Conservation (phyloP, 2,329 filamentous ascomycete genomes). For the Penicillium vulpinum region DNA sequence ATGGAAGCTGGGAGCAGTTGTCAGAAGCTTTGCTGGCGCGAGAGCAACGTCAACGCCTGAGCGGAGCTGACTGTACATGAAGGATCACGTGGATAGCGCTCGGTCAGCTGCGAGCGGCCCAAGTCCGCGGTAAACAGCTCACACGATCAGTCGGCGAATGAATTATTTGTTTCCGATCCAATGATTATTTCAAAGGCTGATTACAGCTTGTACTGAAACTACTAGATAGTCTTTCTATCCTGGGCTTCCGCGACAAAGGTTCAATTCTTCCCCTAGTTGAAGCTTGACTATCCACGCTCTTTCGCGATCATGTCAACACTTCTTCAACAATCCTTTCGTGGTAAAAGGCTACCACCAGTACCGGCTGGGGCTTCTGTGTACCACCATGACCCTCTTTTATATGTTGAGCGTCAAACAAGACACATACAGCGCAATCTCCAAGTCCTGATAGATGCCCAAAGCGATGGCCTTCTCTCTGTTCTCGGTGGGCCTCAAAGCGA, state of each 20-base stretch:
- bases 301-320: conserved; percentile 33
- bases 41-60: conserved; percentile 28
- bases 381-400: conserved; percentile 48
- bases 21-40: conserved; percentile 30
- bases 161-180: neutral
- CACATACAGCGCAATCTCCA: conserved; percentile 60
- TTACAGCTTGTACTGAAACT: neutral
- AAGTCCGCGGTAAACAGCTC: conserved; percentile 2
- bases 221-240: neutral
- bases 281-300: neutral
- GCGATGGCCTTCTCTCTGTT: conserved; percentile 56
- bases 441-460: conserved; percentile 61
- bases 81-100: conserved; percentile 21
- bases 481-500: conserved; percentile 44
- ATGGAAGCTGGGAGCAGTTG: conserved; percentile 26
- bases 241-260: neutral
- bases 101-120: conserved; percentile 6
- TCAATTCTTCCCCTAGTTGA: neutral
- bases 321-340: conserved; percentile 24
- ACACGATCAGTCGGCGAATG: neutral
- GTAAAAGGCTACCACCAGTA: conserved; percentile 28
- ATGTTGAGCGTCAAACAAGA: conserved; percentile 53
- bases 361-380: conserved; percentile 32
- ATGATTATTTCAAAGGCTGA: neutral
- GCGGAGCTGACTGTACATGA: conserved; percentile 22